Evolutionary conservation across 164 flowering plant genomes (phyloP).

Genomic region (Hamamelis virginiana): DNA sequence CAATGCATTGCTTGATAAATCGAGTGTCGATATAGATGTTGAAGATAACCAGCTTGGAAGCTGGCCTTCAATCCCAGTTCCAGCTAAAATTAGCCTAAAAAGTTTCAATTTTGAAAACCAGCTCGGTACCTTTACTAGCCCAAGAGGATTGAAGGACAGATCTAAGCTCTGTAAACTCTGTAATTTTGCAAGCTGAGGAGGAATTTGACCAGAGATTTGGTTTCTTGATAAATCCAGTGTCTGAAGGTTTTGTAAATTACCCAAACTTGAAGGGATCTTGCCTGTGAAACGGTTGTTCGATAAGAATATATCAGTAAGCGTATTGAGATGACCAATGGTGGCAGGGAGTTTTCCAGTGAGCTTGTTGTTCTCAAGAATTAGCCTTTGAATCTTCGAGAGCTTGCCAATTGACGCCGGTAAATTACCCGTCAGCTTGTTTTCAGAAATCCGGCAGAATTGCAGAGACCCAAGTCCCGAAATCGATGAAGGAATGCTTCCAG

Average conservation of each 20-base stretch:
- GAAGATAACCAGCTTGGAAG: conserved; percentile 58
- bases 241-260: conserved; percentile 42
- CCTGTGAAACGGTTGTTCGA: conserved; percentile 56
- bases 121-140: conserved; percentile 36
- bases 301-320: conserved; percentile 43
- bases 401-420: conserved; percentile 52
- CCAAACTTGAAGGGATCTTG: conserved; percentile 55
- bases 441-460: conserved; percentile 38
- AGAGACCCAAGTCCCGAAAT: conserved; percentile 37
- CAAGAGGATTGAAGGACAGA: conserved; percentile 62
- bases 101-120: conserved; percentile 42
- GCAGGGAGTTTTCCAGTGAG: conserved; percentile 52
- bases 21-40: conserved; percentile 43
- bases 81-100: conserved; percentile 43
- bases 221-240: conserved; percentile 57
- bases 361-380: conserved; percentile 56
- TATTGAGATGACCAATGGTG: conserved; percentile 44
- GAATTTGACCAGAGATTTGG: conserved; percentile 49
- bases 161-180: conserved; percentile 44
- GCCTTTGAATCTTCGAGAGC: conserved; percentile 39
- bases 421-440: conserved; percentile 50
- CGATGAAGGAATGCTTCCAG: conserved; percentile 53
- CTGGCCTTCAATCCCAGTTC: conserved; percentile 54
- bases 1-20: conserved; percentile 61
- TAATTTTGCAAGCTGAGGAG: conserved; percentile 38